Evolutionary conservation across 2,329 filamentous ascomycete species (phyloP).

Genomic region (Diaporthe vexans): DNA sequence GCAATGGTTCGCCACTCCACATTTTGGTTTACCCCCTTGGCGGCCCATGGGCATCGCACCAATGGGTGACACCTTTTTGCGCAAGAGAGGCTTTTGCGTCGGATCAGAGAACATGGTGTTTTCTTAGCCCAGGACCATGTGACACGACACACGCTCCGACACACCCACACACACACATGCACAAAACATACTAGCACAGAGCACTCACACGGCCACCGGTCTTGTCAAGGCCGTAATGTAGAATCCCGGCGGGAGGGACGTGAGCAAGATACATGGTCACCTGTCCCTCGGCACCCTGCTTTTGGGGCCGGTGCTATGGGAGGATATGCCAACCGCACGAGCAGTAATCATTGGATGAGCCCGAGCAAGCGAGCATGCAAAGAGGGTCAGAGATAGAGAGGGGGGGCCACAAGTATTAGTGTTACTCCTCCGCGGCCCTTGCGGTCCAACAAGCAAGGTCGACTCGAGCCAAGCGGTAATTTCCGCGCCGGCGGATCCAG

Average conservation of each 20-base stretch:
- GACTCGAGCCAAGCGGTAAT: conserved; percentile 28
- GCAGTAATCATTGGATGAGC: not conserved
- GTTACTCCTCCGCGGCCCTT: not conserved
- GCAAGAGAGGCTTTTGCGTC: conserved; percentile 2
- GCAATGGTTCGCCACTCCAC: not conserved
- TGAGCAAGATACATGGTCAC: conserved; percentile 13
- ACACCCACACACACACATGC: not conserved
- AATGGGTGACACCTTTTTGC: conserved; percentile 15
- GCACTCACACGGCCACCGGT: not conserved
- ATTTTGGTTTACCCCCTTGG: not conserved
- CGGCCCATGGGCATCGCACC: conserved; percentile 21
- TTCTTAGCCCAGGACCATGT: not conserved
- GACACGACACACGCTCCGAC: conserved; percentile 4
- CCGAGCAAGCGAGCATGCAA: not conserved
- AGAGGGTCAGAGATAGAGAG: not conserved
- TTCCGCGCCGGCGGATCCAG: conserved; percentile 9
- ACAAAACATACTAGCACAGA: not conserved
- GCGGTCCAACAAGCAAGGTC: not conserved
- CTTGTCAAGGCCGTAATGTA: conserved; percentile 39
- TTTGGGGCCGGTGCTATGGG: not conserved
- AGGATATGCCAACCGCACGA: not conserved
- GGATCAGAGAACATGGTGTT: not conserved
- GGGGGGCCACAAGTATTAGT: conserved; percentile 19
- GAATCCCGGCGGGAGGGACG: conserved; percentile 37
- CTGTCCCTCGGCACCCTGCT: conserved; percentile 13